Evolutionary conservation across 2,329 filamentous ascomycete genomes (phyloP).

Genomic region (Penicillium sp.): DNA sequence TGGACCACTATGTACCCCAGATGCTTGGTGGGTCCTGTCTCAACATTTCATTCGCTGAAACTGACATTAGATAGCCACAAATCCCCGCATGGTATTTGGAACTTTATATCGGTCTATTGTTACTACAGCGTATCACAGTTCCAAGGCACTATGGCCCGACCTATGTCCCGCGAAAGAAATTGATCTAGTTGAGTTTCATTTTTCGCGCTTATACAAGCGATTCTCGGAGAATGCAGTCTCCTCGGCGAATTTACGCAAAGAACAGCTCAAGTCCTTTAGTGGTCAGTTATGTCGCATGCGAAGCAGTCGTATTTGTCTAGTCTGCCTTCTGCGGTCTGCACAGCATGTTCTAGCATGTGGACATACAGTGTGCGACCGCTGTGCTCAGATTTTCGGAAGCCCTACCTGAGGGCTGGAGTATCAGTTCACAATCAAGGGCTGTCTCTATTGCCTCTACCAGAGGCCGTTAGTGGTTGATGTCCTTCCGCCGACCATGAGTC

Average conservation of each 20-base stretch:
- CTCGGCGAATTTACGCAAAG: not conserved
- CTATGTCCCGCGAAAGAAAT: not conserved
- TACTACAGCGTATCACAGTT: not conserved
- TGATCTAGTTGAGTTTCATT: not conserved
- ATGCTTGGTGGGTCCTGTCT: slow-evolving; percentile 11
- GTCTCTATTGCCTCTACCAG: slow-evolving; percentile 14
- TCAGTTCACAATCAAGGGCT: not conserved
- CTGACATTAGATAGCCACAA: slow-evolving; percentile 1
- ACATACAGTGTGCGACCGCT: not conserved
- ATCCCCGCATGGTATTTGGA: slow-evolving; percentile 1
- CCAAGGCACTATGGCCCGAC: not conserved
- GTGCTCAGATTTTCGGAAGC: too few relatives aligned
- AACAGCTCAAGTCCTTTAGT: slow-evolving; percentile 8
- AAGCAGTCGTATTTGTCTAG: slow-evolving; percentile 20
- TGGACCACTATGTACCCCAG: slow-evolving; percentile 22
- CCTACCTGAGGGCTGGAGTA: too few relatives aligned
- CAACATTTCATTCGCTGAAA: not conserved
- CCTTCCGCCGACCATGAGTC: slow-evolving; percentile 20
- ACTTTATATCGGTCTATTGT: slow-evolving; percentile 4
- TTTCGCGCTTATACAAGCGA: not conserved
- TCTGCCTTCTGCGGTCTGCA: slow-evolving; percentile 14
- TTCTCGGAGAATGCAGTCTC: not conserved
- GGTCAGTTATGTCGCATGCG: slow-evolving; percentile 10
- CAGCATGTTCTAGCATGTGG: slow-evolving; percentile 18
- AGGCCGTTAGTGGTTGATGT: slow-evolving; percentile 16